Evolutionary conservation across 2,329 filamentous ascomycete species (phyloP).

Genomic region (Apiospora saccharicola): DNA sequence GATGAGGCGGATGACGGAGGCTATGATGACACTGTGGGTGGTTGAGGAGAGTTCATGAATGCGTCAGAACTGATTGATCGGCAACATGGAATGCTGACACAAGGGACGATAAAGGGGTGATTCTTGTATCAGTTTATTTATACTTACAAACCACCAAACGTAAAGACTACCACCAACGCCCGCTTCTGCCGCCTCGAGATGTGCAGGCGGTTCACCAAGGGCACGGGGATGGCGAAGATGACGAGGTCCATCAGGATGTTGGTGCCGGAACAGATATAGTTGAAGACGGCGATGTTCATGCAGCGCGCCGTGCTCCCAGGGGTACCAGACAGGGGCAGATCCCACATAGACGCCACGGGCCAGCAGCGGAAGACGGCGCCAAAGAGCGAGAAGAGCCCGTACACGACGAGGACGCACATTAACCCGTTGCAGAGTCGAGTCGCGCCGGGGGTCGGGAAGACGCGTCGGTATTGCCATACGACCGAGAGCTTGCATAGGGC

Average conservation of each 20-base stretch:
- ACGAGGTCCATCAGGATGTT: neutral
- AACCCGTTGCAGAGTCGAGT: slow-evolving; percentile 24
- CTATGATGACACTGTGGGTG: slow-evolving; percentile 29
- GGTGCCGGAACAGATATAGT: neutral
- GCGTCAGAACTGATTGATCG: neutral
- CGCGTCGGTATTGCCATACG: slow-evolving; percentile 32
- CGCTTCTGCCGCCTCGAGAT: neutral
- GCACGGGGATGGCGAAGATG: neutral
- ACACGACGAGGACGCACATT: slow-evolving; percentile 25
- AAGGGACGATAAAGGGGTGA: neutral
- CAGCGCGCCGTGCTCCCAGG: neutral
- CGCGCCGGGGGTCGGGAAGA: slow-evolving; percentile 29
- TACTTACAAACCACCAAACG: slow-evolving; percentile 3
- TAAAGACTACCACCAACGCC: neutral
- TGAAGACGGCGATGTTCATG: neutral
- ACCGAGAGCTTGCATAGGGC: slow-evolving; percentile 33
- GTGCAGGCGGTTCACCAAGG: neutral
- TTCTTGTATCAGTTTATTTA: neutral
- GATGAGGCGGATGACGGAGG: slow-evolving; percentile 32
- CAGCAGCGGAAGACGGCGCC: slow-evolving; percentile 33
- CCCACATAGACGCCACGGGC: slow-evolving; percentile 29
- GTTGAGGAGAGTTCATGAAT: neutral
- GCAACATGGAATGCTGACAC: neutral
- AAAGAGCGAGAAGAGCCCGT: slow-evolving; percentile 32
- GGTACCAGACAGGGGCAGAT: neutral